A percentile compares a stretch with the other conserved stretches of the same genome.
phyloP scores from a whole-genome alignment of 176 grass and related monocot genomes.

The Musa acuminata region DNA sequence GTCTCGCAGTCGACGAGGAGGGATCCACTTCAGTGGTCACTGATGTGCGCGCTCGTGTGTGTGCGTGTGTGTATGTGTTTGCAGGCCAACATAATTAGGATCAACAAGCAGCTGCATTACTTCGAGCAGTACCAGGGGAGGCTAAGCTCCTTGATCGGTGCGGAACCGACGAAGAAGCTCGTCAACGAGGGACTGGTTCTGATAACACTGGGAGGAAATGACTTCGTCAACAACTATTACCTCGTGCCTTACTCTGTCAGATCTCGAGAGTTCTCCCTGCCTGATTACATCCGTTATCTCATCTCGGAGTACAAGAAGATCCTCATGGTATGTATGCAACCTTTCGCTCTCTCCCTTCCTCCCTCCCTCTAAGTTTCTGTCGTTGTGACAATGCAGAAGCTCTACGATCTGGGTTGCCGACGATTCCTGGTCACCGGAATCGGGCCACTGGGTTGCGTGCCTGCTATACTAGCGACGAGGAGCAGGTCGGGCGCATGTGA shows the following conservation, averaged over 20 bases:
- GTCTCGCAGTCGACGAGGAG: background rate
- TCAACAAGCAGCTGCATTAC: conserved; percentile 52
- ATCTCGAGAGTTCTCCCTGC: conserved; percentile 69
- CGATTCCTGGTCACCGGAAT: conserved; percentile 68
- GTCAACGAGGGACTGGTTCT: conserved; percentile 48
- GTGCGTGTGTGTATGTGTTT: too few relatives aligned
- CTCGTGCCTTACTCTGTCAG: conserved; percentile 61
- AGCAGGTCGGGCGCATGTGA: conserved; percentile 61
- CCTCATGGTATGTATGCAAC: conserved; percentile 32
- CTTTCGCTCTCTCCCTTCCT: background rate
- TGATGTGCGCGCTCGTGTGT: background rate
- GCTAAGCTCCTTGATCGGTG: conserved; percentile 36
- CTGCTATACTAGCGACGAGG: conserved; percentile 62
- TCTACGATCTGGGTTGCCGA: conserved; percentile 44
- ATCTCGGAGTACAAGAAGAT: conserved; percentile 66
- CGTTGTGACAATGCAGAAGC: conserved; percentile 7
- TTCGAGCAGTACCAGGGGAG: conserved; percentile 79
- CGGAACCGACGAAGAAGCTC: conserved; percentile 10
- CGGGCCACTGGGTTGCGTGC: conserved; percentile 74
- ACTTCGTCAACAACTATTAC: conserved; percentile 99
- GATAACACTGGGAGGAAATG: conserved; percentile 83
- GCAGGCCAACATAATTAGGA: conserved; percentile 82
- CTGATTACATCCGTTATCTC: conserved; percentile 58
- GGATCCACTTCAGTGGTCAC: background rate
- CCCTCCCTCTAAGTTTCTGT: too few relatives aligned